phyloP scores from a whole-genome alignment of 2,329 filamentous ascomycete genomes.

The Cyphellophora europaea region DNA sequence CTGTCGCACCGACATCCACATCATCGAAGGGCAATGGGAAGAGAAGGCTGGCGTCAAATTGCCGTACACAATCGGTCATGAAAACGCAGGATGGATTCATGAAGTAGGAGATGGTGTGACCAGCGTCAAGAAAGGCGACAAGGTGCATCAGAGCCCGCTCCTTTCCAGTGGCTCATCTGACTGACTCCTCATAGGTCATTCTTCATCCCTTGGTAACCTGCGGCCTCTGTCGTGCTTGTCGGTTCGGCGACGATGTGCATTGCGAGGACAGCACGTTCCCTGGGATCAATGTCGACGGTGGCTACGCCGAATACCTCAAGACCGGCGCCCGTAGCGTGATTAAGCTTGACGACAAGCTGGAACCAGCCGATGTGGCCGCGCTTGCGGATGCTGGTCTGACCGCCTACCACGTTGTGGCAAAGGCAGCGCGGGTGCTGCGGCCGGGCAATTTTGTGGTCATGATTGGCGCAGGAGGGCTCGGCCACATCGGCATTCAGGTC shows the following conservation, averaged over 20 bases:
- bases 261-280: constrained; percentile 7
- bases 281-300: constrained; percentile 8
- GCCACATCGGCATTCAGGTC: constrained; percentile 11
- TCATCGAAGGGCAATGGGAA: constrained; percentile 11
- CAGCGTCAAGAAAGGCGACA: constrained; percentile 5
- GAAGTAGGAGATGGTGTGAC: constrained; percentile 3
- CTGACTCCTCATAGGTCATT: too few relatives aligned
- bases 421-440: constrained; percentile 5
- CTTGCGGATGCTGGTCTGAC: constrained; percentile 10
- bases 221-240: constrained; percentile 8
- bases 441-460: constrained; percentile 8
- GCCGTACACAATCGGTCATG: constrained; percentile 11
- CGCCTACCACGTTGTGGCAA: constrained; percentile 8
- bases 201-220: constrained; percentile 10
- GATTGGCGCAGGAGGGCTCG: constrained; percentile 11
- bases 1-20: constrained; percentile 10
- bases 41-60: constrained; percentile 8
- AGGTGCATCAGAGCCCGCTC: too few relatives aligned
- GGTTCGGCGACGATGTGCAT: constrained; percentile 11
- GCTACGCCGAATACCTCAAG: constrained; percentile 9
- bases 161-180: too few relatives aligned
- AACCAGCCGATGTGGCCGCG: constrained; percentile 9
- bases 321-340: constrained; percentile 7
- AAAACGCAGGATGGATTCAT: constrained; percentile 10
- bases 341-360: constrained; percentile 7